Percentiles rank a stretch among this genome's conserved stretches.
These are phyloP conservation scores for Alternaria sp. DNA, from an alignment of 2,329 filamentous ascomycete genomes.

Conservation along the genomic window DNA sequence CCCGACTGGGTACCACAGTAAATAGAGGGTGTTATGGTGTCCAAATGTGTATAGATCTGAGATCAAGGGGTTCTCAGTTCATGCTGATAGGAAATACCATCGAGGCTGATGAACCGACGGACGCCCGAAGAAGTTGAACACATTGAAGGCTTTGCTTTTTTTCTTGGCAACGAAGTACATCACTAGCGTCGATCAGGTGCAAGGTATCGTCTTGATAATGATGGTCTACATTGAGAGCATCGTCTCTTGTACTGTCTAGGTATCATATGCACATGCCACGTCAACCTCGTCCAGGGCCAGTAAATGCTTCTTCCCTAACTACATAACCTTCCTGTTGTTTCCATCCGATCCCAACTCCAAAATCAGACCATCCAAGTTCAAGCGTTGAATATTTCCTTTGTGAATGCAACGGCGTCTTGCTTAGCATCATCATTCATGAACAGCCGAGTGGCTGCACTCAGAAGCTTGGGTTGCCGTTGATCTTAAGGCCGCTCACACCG, in stretches of 20 bases:
- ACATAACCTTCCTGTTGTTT: not conserved
- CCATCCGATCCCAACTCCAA: not conserved
- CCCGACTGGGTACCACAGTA: not conserved
- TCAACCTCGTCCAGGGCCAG: not conserved
- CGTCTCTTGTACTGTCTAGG: not conserved
- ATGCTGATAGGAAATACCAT: not conserved
- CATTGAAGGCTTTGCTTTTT: not conserved
- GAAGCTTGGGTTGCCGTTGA: slow-evolving; percentile 26
- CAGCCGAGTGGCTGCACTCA: not conserved
- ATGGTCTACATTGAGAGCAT: not conserved
- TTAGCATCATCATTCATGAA: not conserved
- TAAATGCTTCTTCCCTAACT: slow-evolving; percentile 7
- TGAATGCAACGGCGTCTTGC: not conserved
- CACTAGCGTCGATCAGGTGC: not conserved
- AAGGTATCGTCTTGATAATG: not conserved
- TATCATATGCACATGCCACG: slow-evolving; percentile 19
- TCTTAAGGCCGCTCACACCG: slow-evolving; percentile 28
- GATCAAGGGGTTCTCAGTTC: not conserved
- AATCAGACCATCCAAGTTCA: not conserved
- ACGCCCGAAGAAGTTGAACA: not conserved
- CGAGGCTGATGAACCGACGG: not conserved
- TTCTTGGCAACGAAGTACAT: not conserved
- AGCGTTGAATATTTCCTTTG: not conserved
- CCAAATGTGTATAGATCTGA: not conserved
- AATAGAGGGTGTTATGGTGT: not conserved